Conservation (phyloP, 2,329 filamentous ascomycete species). For the Cercospora beticola region DNA sequence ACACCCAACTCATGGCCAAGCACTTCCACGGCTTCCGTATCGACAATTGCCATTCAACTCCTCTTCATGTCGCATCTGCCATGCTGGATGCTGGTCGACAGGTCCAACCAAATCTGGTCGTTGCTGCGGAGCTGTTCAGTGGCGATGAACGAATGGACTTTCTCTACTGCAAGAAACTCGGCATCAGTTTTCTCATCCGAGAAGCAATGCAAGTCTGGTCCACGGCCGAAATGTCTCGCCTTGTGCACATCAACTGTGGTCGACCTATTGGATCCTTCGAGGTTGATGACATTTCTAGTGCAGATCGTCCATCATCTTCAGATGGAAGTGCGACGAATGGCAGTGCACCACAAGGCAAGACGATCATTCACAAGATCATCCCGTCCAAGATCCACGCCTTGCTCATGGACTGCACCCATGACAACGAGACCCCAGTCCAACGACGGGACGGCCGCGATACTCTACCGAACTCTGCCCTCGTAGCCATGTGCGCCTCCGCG, state of each 20-base stretch:
- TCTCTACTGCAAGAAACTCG: conserved; percentile 88
- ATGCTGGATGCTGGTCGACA: conserved; percentile 90
- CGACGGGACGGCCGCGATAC: conserved; percentile 94
- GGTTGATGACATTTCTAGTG: conserved; percentile 76
- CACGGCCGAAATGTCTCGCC: conserved; percentile 83
- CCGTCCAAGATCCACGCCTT: conserved; percentile 87
- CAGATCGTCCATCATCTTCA: conserved; percentile 47
- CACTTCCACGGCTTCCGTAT: conserved; percentile 95
- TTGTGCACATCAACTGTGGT: conserved; percentile 91
- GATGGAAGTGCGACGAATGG: conserved; percentile 36
- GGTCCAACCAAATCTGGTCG: conserved; percentile 81
- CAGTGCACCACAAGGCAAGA: conserved; percentile 45
- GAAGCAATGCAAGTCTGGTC: conserved; percentile 99
- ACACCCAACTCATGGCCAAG: conserved; percentile 87
- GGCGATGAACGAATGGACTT: conserved; percentile 96
- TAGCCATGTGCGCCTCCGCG: conserved; percentile 92
- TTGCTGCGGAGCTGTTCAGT: conserved; percentile 93
- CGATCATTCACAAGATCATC: conserved; percentile 77
- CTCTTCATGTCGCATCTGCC: conserved; percentile 89
- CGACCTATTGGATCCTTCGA: conserved; percentile 96
- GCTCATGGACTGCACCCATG: conserved; percentile 99
- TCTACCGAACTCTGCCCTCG: conserved; percentile 86
- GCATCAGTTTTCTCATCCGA: conserved; percentile 85
- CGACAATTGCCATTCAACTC: conserved; percentile 97
- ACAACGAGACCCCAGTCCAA: conserved; percentile 94